Evolutionary conservation across 2,329 filamentous ascomycete species (phyloP).

Genomic region (Pseudogymnoascus sp.): DNA sequence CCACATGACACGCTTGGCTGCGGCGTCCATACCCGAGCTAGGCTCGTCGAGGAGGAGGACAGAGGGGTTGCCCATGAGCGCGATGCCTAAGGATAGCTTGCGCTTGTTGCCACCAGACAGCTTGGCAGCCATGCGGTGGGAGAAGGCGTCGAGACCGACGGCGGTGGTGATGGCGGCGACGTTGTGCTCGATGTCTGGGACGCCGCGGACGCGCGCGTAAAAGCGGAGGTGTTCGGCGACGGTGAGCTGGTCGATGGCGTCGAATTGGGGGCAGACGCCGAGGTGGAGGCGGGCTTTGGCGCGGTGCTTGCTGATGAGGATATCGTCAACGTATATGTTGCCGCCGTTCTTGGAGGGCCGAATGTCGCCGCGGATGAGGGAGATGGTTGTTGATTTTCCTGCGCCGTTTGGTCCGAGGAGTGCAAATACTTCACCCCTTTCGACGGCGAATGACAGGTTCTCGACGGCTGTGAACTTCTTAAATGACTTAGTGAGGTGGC

Average conservation of each 20-base stretch:
- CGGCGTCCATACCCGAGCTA: constrained; percentile 79
- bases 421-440: constrained; percentile 75
- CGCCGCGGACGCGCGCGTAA: constrained; percentile 77
- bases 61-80: constrained; percentile 82
- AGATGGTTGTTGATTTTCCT: constrained; percentile 85
- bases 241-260: constrained; percentile 86
- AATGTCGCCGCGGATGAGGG: constrained; percentile 80
- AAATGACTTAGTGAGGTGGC: constrained; percentile 75
- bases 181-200: constrained; percentile 66
- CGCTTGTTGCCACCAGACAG: constrained; percentile 87
- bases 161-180: constrained; percentile 70
- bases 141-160: constrained; percentile 66
- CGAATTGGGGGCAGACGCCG: constrained; percentile 85
- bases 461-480: constrained; percentile 72
- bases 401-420: constrained; percentile 86
- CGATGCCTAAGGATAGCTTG: constrained; percentile 84
- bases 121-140: constrained; percentile 64
- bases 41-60: constrained; percentile 87
- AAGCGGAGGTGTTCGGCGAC: constrained; percentile 79
- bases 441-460: constrained; percentile 76
- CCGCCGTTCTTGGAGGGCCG: constrained; percentile 60
- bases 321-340: constrained; percentile 71
- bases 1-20: constrained; percentile 91
- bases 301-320: constrained; percentile 64
- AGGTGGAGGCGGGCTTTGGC: constrained; percentile 66